Evolutionary conservation across 495 filamentous ascomycete species (phyloP), one percentile per base, ranked within the genome.

Genomic region (Acidomyces sp.): DNA sequence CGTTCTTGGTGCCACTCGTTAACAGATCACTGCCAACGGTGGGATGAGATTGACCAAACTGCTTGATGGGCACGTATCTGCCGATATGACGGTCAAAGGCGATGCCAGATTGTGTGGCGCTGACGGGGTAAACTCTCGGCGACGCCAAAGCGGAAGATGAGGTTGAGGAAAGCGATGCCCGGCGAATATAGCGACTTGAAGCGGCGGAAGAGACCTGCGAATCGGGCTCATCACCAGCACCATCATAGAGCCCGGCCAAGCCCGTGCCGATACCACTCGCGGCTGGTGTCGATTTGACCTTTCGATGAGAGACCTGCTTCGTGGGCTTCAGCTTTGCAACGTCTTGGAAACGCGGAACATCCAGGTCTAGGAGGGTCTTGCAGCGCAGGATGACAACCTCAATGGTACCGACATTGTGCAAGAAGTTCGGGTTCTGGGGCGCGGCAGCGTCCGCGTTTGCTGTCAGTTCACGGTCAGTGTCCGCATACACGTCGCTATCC

Each of bases 311-410:
- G 11, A 9, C 13, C 26, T 29, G 26, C 26, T 29, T 9, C 26
- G 9, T 29, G 9, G 9, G 26, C 26, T 29, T 29, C 26, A 29
- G 9, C 26, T 29, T 29, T n/a, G n/a, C n/a, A n/a, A n/a, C n/a
- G n/a, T n/a, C n/a, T n/a, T n/a, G n/a, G n/a, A n/a, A n/a, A n/a
- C n/a, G n/a, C n/a, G n/a, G n/a, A n/a, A n/a, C n/a, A n/a, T n/a
- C n/a, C n/a, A n/a, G n/a, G n/a, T n/a, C 26, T 29, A 13, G 26
- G 9, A 29, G 26, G 9, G 16, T 22, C 13, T 41, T 53, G 42
- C 63, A 67, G 9, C 66, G 59, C 6, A 68, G 47, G 6, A 67
- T 55, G 6, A 71, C 54, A 26, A 71, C 58, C 44, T 71, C 67
- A 46, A 71, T 69, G 10, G 55, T 63, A 12, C 66, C 67, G 26